Percentiles rank a stretch among this genome's conserved stretches.
Evolutionary conservation across 176 grass and related monocot genomes (phyloP).

Genomic region (Avena atlantica): DNA sequence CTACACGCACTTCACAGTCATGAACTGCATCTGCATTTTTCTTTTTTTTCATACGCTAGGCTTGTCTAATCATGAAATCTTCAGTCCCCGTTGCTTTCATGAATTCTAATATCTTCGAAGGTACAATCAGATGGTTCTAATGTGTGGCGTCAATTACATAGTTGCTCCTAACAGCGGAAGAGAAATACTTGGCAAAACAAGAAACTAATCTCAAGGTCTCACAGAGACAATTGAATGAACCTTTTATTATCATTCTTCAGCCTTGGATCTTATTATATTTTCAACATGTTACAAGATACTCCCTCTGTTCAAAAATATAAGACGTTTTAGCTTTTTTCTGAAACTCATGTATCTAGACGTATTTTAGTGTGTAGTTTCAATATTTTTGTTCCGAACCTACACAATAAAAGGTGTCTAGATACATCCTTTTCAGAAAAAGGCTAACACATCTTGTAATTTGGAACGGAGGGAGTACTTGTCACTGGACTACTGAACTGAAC

Average conservation of each 20-base stretch:
- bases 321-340: too few species aligned
- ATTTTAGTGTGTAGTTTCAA: too few species aligned
- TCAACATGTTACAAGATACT: neutral
- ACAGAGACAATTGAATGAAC: neutral
- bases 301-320: too few species aligned
- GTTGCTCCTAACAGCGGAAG: neutral
- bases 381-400: too few species aligned
- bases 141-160: neutral
- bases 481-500: neutral
- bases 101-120: neutral
- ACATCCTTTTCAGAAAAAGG: too few species aligned
- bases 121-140: neutral
- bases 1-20: neutral
- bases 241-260: neutral
- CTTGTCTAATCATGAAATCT: neutral
- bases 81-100: neutral
- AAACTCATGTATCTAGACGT: too few species aligned
- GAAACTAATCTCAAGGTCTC: conserved; percentile 5
- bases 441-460: too few species aligned
- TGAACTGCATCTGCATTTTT: neutral
- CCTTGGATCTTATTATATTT: conserved; percentile 10
- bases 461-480: neutral
- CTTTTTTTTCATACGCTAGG: too few species aligned
- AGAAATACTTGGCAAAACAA: neutral
- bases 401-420: too few species aligned